Conservation (phyloP, 495 filamentous ascomycete species). For the Penicillium pancosmium region DNA sequence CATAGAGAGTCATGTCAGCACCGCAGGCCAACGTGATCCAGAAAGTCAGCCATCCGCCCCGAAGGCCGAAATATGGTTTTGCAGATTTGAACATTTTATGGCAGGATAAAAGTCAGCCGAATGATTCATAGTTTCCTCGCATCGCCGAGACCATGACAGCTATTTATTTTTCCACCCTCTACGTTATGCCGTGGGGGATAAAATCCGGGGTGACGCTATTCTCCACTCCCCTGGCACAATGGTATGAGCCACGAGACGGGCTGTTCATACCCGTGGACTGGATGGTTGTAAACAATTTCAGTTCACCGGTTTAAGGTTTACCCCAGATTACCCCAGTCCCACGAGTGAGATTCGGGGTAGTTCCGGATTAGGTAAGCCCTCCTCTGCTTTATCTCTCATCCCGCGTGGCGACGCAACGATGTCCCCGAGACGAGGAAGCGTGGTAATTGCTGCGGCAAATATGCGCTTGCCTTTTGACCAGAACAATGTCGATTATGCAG, state of each 20-base stretch:
- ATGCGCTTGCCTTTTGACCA: background rate
- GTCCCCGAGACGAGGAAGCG: background rate
- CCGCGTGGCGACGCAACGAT: too few species aligned
- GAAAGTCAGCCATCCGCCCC: conserved; percentile 25
- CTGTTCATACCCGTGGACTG: background rate
- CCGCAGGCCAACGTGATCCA: conserved; percentile 25
- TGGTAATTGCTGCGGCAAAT: background rate
- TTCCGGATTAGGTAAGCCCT: too few species aligned
- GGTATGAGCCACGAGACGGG: conserved; percentile 5
- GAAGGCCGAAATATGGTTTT: conserved; percentile 26
- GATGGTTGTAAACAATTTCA: background rate
- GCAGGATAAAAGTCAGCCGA: too few species aligned
- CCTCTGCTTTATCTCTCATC: too few species aligned
- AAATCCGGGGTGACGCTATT: conserved; percentile 1
- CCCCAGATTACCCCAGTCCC: too few species aligned
- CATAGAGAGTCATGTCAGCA: conserved; percentile 22
- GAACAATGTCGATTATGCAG: background rate
- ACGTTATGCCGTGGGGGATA: background rate
- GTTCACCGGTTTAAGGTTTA: too few species aligned
- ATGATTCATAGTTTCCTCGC: too few species aligned
- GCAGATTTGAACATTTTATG: background rate
- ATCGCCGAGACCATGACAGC: background rate
- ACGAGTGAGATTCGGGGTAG: too few species aligned
- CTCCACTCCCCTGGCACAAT: background rate
- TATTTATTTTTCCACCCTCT: background rate